Conservation (phyloP, 495 filamentous ascomycete species). For the Staphylotrichum longicolle region DNA sequence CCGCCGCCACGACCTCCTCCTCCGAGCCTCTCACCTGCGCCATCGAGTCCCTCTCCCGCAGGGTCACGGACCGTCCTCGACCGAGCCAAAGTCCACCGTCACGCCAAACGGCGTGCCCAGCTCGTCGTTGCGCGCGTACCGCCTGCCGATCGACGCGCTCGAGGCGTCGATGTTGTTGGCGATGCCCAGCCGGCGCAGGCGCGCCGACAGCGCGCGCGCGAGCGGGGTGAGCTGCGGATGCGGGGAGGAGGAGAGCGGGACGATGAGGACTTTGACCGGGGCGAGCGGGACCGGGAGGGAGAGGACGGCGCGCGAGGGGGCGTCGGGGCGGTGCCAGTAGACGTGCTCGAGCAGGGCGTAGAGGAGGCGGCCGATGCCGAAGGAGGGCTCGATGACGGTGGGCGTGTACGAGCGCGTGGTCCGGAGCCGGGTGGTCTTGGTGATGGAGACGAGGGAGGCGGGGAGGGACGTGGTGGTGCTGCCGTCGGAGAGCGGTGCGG, state of each 20-base stretch:
- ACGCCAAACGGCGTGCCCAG: conserved; percentile 64
- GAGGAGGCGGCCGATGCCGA: conserved; percentile 67
- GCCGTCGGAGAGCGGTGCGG: conserved; percentile 52
- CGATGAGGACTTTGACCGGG: conserved; percentile 68
- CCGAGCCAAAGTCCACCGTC: conserved; percentile 68
- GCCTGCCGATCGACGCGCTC: conserved; percentile 58
- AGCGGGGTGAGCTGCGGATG: conserved; percentile 59
- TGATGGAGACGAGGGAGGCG: conserved; percentile 56
- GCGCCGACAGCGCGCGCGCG: conserved; percentile 45
- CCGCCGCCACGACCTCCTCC: conserved; percentile 62
- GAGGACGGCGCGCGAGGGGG: conserved; percentile 64
- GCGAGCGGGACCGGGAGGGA: conserved; percentile 65
- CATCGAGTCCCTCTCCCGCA: conserved; percentile 65
- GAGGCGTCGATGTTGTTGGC: conserved; percentile 41
- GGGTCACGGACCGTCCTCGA: conserved; percentile 66
- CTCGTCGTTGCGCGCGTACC: conserved; percentile 66
- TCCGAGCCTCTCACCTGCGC: conserved; percentile 65
- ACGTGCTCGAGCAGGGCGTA: conserved; percentile 38
- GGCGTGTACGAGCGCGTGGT: conserved; percentile 62
- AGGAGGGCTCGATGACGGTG: conserved; percentile 71
- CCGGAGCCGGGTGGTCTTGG: conserved; percentile 49
- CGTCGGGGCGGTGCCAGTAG: conserved; percentile 52
- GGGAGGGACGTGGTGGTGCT: conserved; percentile 60
- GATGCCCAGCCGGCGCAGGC: conserved; percentile 52
- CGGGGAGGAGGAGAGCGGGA: conserved; percentile 61